Evolutionary conservation across 2,329 filamentous ascomycete species (phyloP).

Genomic region (Penicillium sp.): DNA sequence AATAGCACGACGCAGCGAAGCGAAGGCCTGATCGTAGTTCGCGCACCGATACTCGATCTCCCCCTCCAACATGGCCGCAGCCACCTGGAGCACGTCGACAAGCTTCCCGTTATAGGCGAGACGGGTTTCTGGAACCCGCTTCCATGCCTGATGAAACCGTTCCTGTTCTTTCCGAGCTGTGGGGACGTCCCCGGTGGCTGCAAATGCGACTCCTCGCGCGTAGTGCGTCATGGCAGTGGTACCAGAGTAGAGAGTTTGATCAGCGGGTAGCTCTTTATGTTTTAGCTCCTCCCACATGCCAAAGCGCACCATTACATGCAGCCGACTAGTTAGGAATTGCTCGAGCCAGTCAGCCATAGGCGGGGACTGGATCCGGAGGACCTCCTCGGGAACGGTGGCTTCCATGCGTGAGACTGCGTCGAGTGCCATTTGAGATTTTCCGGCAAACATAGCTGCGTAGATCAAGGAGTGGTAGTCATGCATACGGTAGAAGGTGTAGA

Average conservation of each 20-base stretch:
- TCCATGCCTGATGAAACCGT: slow-evolving; percentile 45
- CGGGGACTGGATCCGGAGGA: slow-evolving; percentile 57
- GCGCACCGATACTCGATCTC: slow-evolving; percentile 61
- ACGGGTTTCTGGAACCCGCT: slow-evolving; percentile 49
- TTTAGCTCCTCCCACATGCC: slow-evolving; percentile 61
- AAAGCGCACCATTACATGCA: slow-evolving; percentile 64
- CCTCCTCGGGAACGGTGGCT: slow-evolving; percentile 50
- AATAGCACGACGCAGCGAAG: slow-evolving; percentile 49
- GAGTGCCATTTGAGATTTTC: slow-evolving; percentile 53
- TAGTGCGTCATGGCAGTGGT: slow-evolving; percentile 61
- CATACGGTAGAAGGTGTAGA: slow-evolving; percentile 64
- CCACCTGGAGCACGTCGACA: slow-evolving; percentile 55
- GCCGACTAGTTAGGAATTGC: slow-evolving; percentile 55
- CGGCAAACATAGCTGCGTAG: slow-evolving; percentile 68
- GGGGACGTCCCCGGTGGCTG: slow-evolving; percentile 47
- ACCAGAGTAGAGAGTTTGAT: slow-evolving; percentile 54
- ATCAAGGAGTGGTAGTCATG: slow-evolving; percentile 65
- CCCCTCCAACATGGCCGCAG: slow-evolving; percentile 57
- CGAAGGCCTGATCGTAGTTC: slow-evolving; percentile 51
- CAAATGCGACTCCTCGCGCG: slow-evolving; percentile 56
- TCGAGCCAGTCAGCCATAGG: slow-evolving; percentile 75
- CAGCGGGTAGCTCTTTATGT: slow-evolving; percentile 47
- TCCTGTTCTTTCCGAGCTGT: slow-evolving; percentile 46
- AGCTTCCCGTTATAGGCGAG: slow-evolving; percentile 59
- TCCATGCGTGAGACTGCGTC: slow-evolving; percentile 54